Percentiles rank a stretch among this genome's conserved stretches.
Conservation (phyloP, 2,329 filamentous ascomycete species). For the Aspergillus sp. region DNA sequence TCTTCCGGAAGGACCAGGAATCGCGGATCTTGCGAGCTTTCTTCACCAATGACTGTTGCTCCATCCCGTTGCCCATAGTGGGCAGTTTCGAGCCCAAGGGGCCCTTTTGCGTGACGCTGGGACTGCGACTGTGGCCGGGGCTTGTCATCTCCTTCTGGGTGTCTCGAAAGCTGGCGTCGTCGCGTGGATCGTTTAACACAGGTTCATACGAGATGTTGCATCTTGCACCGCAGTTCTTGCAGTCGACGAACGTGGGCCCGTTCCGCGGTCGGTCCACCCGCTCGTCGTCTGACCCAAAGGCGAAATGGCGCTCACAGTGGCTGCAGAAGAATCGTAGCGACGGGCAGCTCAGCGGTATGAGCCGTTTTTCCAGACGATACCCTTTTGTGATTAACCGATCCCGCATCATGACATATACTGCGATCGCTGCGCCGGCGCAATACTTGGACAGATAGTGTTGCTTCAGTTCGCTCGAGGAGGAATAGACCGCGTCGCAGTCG, state of each 20-base stretch:
- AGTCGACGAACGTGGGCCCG: constrained; percentile 15
- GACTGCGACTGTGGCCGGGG: constrained; percentile 16
- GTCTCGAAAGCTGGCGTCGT: constrained; percentile 18
- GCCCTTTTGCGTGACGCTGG: constrained; percentile 19
- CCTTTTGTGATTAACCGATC: constrained; percentile 34
- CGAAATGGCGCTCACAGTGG: constrained; percentile 25
- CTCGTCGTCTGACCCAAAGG: constrained; percentile 19
- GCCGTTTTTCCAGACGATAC: constrained; percentile 29
- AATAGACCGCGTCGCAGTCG: constrained; percentile 31
- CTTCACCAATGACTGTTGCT: constrained; percentile 19
- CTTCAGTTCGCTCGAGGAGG: constrained; percentile 24
- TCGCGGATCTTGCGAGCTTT: constrained; percentile 26
- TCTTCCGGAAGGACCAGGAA: constrained; percentile 27
- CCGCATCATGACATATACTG: constrained; percentile 31
- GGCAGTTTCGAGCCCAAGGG: constrained; percentile 16
- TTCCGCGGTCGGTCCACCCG: constrained; percentile 11
- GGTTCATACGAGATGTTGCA: constrained; percentile 25
- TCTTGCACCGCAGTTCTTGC: constrained; percentile 20
- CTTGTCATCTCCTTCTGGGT: constrained; percentile 15
- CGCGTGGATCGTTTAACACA: constrained; percentile 20
- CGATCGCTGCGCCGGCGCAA: constrained; percentile 27
- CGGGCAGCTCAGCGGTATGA: constrained; percentile 25
- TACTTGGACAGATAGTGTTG: constrained; percentile 29
- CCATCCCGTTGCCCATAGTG: constrained; percentile 5
- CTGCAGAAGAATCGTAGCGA: constrained; percentile 27